Base-by-base conservation (phyloP, 2,329 filamentous ascomycete genomes). In the Penicillium sp. region DNA sequence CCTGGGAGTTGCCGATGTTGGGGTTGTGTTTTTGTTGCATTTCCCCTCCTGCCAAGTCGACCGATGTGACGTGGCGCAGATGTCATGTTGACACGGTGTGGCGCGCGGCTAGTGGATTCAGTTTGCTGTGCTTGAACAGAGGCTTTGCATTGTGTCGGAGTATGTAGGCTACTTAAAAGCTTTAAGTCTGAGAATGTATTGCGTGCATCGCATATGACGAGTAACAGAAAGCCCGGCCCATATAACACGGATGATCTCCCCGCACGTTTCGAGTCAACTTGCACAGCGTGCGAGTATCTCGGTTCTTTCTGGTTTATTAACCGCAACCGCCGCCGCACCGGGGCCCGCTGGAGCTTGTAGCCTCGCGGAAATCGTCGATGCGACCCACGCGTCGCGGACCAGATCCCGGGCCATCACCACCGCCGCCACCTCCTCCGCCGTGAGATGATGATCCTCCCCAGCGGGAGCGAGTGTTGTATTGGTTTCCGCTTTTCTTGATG, bases 321-420 rank as follows among this genome's bases (percentile, higher is more conserved):
- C 67, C 63, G 67, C 77, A 79, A 50, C 77, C 77, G 43, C 71
- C 69, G 60, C 78, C 34, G 34, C 34, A 36, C 34, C 34, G 34
- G 13, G 34, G 34, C n/a, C 13, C 34, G 34, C 34, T 36, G 34
- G 34, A 36, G 34, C 7, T 6, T n/a, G 34, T 36, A n/a, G 34
- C 34, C 7, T 69, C 77, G 27, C 77, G 70, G 48, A 81, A 69
- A 72, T 80, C 78, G 61, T 79, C 76, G 21, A 80, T 72, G 16
- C 71, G 71, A 10, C 78, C 77, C 57, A 80, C 68, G 45, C 71
- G 73, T 54, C 71, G 75, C 31, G 69, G 67, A 11, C 71, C 68
- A 46, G 64, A 63, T 21, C 67, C 63, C 24, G 68, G 64, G 38
- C 66, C 67, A 11, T 67, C 61, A 29, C 67, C 57, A 2, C 68